Percentiles rank a stretch among this genome's conserved stretches.
These are phyloP conservation scores for Debaryomyces tyrocola DNA, from an alignment of 805 yeast species.

Conservation along the genomic window DNA sequence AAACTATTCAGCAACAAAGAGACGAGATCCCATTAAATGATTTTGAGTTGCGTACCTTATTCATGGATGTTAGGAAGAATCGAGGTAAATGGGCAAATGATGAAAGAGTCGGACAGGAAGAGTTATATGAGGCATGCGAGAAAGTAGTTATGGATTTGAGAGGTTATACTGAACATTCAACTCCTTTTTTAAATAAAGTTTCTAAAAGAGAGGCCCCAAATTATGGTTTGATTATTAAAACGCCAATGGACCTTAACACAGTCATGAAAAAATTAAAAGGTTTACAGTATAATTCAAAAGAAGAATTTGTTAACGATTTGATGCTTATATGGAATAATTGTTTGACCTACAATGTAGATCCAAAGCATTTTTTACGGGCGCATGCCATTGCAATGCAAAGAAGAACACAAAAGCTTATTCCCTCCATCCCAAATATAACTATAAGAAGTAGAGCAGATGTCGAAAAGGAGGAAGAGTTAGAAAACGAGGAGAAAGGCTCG, in stretches of 20 bases:
- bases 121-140: slow-evolving; percentile 95
- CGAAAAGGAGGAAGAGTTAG: slow-evolving; percentile 58
- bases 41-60: slow-evolving; percentile 76
- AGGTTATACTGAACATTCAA: slow-evolving; percentile 92
- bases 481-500: slow-evolving; percentile 21
- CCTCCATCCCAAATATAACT: slow-evolving; percentile 85
- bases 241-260: slow-evolving; percentile 95
- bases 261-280: slow-evolving; percentile 86
- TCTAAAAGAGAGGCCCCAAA: slow-evolving; percentile 98
- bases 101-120: slow-evolving; percentile 95
- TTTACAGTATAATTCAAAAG: slow-evolving; percentile 79
- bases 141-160: slow-evolving; percentile 88
- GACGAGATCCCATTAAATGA: slow-evolving; percentile 77
- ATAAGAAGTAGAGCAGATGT: slow-evolving; percentile 72
- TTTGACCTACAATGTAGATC: slow-evolving; percentile 89
- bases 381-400: slow-evolving; percentile 97
- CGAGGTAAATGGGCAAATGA: slow-evolving; percentile 98
- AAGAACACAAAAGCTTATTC: slow-evolving; percentile 71
- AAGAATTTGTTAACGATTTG: slow-evolving; percentile 91
- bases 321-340: slow-evolving; percentile 97
- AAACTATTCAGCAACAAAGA: slow-evolving; percentile 75
- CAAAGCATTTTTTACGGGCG: slow-evolving; percentile 83
- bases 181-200: slow-evolving; percentile 94
- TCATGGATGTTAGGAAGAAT: slow-evolving; percentile 91
- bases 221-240: slow-evolving; percentile 83